Evolutionary conservation across 306 rosid genomes (phyloP).

Genomic region (Begonia loranthoides): DNA sequence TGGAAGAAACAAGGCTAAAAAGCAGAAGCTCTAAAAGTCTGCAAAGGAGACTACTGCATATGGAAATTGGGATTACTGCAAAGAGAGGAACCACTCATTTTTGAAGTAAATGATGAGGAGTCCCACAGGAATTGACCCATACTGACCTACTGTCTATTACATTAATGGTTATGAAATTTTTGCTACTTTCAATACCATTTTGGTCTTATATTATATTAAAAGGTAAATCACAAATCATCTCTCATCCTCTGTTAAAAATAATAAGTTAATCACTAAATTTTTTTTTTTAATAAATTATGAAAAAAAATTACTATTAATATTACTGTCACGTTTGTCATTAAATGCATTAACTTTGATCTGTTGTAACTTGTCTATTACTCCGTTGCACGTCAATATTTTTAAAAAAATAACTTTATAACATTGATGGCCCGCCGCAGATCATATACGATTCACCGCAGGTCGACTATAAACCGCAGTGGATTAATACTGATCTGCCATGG

Average conservation of each 20-base stretch:
- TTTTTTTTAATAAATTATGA: too few relatives aligned
- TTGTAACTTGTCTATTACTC: neutral
- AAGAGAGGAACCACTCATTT: constrained; percentile 1
- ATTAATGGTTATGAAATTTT: neutral
- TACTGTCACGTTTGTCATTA: too few relatives aligned
- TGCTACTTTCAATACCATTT: neutral
- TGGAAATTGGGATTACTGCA: neutral
- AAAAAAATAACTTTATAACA: too few relatives aligned
- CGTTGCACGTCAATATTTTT: too few relatives aligned
- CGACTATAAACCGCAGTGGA: too few relatives aligned
- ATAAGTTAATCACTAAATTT: neutral
- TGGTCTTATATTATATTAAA: neutral
- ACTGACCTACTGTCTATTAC: constrained; percentile 2
- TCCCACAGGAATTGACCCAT: constrained; percentile 11
- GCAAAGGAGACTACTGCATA: neutral
- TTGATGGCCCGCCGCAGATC: too few relatives aligned
- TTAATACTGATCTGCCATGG: too few relatives aligned
- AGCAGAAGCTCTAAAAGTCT: neutral
- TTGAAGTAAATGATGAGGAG: constrained; percentile 18
- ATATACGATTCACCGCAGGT: too few relatives aligned
- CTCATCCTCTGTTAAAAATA: neutral
- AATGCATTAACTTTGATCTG: too few relatives aligned
- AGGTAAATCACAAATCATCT: neutral
- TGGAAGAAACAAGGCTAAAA: neutral
- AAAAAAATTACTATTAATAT: too few relatives aligned